A percentile compares a stretch with the other conserved stretches of the same genome.
Conservation (phyloP, 371 early-diverging fungal genomes). For the Mucor indicus region DNA sequence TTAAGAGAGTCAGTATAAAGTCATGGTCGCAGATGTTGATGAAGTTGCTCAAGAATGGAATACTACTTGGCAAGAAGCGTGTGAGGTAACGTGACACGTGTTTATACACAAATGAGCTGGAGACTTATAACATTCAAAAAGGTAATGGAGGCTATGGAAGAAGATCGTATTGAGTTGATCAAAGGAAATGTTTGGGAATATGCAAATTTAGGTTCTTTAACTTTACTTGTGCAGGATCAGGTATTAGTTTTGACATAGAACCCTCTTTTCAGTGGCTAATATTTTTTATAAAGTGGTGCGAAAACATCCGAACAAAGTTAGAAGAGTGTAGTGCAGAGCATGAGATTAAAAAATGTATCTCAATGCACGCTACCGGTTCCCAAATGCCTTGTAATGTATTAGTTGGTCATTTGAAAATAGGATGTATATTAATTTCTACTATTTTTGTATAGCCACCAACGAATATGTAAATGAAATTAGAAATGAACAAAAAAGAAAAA, state of each 20-base stretch:
- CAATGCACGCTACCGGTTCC: slow-evolving; percentile 27
- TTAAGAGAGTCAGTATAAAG: slow-evolving; percentile 24
- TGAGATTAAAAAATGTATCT: slow-evolving; percentile 26
- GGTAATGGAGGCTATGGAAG: slow-evolving; percentile 34
- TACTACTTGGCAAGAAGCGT: slow-evolving; percentile 32
- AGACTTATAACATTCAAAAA: background rate
- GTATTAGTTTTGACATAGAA: too few species aligned
- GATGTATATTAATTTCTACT: background rate
- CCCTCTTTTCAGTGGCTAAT: too few species aligned
- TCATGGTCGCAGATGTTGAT: slow-evolving; percentile 22
- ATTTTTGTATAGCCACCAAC: slow-evolving; percentile 18
- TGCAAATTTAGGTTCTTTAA: slow-evolving; percentile 37
- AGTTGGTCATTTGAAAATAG: background rate
- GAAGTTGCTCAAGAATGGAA: slow-evolving; percentile 33
- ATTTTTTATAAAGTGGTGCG: slow-evolving; percentile 28
- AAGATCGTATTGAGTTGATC: slow-evolving; percentile 37
- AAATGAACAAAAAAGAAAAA: slow-evolving; percentile 14
- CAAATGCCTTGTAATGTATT: slow-evolving; percentile 25
- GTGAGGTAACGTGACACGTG: slow-evolving; percentile 25
- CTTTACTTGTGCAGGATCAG: slow-evolving; percentile 39
- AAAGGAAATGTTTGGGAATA: slow-evolving; percentile 42
- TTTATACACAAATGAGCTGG: background rate
- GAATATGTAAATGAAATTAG: slow-evolving; percentile 31
- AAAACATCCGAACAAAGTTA: slow-evolving; percentile 29
- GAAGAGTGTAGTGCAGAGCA: slow-evolving; percentile 29